Evolutionary conservation across 768 basidiomycete species (phyloP), one percentile per base, ranked within the genome.

Genomic region (Cubamyces lactineus): DNA sequence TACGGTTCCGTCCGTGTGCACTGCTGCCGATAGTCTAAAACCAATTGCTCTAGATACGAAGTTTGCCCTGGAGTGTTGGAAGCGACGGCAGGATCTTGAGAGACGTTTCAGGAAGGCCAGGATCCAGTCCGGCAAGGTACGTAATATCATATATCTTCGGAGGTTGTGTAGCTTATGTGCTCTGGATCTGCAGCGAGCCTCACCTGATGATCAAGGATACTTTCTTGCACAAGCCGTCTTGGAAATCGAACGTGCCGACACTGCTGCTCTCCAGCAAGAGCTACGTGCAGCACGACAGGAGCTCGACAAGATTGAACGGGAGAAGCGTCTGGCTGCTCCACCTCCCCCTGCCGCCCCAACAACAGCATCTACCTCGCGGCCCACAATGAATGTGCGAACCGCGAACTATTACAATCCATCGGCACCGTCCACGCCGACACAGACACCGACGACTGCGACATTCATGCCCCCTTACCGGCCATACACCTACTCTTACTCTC

Each of bases 181-280:
- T 26, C n/a, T 30, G 24, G 12, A 34, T 34, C 57, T 51, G 24
- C 70, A 93, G 92, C 84, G 85, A 16, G 63, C 78, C 40, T 83
- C 83, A 16, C 85, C 84, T 7, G 83, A 84, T 68, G 82, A 82
- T 55, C 89, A 92, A 73, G 79, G 83, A 9, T 84, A 88, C 67
- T 74, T 82, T 39, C 77, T 92, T 17, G 81, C 86, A 6, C 87
- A 89, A 64, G 81, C 82, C 38, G 77, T 86, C 45, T 66, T 91
- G 50, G 91, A 92, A 56, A 74, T 79, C 0, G 90, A 92, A 63
- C 84, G 89, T 21, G 73, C 81, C 12, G 88, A 89, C 64, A 84
- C 82, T 12, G 77, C 84, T 0, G 70, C 76, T 55, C 70, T 89
- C 23, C 84, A 77, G 57, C 79, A 79, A 23, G 87, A 91, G 65